A percentile compares a stretch with the other conserved stretches of the same genome.
Conservation (phyloP, 2,329 filamentous ascomycete species). For the Xylaria sp. region DNA sequence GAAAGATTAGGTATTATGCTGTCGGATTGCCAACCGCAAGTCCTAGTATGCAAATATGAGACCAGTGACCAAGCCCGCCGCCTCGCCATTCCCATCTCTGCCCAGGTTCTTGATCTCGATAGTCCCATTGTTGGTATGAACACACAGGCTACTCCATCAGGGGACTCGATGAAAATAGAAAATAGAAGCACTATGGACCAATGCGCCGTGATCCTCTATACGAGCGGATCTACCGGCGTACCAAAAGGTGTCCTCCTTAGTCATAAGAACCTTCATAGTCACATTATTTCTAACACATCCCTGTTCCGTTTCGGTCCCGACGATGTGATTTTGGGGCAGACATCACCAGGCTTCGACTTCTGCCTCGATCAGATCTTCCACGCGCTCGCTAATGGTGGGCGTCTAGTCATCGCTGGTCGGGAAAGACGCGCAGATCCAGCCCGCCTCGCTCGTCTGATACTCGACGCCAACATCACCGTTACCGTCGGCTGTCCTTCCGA, state of each 20-base stretch:
- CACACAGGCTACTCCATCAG: too few species aligned
- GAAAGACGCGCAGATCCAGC: conserved; percentile 49
- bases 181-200: not conserved
- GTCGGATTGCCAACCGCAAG: not conserved
- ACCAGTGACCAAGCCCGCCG: not conserved
- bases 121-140: too few species aligned
- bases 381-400: conserved; percentile 49
- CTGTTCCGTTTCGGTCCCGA: too few species aligned
- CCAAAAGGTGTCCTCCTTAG: conserved; percentile 24
- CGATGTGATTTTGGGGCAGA: conserved; percentile 52
- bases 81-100: not conserved
- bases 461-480: conserved; percentile 46
- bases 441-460: conserved; percentile 49
- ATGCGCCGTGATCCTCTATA: conserved; percentile 46
- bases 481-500: conserved; percentile 45
- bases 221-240: conserved; percentile 28
- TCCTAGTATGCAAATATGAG: not conserved
- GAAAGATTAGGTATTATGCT: conserved; percentile 2
- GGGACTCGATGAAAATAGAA: not conserved
- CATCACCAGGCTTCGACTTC: conserved; percentile 51
- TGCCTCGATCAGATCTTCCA: conserved; percentile 49
- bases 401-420: conserved; percentile 47
- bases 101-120: not conserved
- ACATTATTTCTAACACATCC: conserved; percentile 8
- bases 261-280: conserved; percentile 2